Conservation (phyloP, 345 rosid species). For the Nasturtium officinale region DNA sequence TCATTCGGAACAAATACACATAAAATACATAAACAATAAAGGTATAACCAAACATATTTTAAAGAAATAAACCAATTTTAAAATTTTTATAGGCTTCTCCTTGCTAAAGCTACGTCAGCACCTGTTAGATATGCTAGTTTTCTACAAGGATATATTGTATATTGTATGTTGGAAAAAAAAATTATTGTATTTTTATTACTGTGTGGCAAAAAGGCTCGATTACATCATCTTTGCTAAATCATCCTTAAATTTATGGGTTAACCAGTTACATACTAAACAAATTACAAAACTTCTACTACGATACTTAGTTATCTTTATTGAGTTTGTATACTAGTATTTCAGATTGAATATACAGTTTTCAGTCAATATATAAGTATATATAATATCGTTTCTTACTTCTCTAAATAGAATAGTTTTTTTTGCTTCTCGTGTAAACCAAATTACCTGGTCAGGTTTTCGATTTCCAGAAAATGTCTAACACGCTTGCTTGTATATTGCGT, state of each 20-base stretch:
- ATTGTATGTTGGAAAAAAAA: too few relatives aligned
- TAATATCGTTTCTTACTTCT: neutral
- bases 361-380: too few relatives aligned
- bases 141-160: neutral
- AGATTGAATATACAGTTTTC: too few relatives aligned
- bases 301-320: neutral
- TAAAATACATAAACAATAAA: too few relatives aligned
- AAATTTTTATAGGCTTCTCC: too few relatives aligned
- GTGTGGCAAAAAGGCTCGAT: neutral
- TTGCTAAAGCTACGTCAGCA: too few relatives aligned
- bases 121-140: neutral
- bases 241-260: neutral
- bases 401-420: neutral
- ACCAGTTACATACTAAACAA: too few relatives aligned
- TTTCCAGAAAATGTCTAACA: neutral
- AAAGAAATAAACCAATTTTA: too few relatives aligned
- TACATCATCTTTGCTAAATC: too few relatives aligned
- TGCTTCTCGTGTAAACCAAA: neutral
- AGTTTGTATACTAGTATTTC: neutral
- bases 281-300: neutral
- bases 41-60: too few relatives aligned
- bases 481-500: neutral
- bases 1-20: too few relatives aligned
- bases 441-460: neutral
- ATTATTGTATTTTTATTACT: too few relatives aligned